Base-by-base conservation (phyloP, 805 yeast genomes). In the Sugiyamaella marilandica region DNA sequence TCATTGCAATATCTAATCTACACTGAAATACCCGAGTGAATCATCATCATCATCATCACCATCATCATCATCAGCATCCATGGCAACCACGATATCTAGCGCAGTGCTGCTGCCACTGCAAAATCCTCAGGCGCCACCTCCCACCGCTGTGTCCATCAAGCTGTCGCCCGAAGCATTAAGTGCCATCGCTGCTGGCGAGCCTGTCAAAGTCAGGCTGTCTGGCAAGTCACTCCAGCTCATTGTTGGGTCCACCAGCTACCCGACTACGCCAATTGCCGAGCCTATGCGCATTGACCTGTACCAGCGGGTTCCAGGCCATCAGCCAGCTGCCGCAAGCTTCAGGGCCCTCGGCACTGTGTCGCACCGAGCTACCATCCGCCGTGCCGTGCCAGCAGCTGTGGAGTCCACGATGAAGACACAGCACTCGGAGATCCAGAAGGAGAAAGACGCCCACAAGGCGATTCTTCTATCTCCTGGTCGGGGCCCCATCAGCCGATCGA, bases 401-500 rank as follows among this genome's bases (percentile, higher is more conserved):
- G 33, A 58, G n/a, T 10, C 53, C 14, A 50, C 47, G 18, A 49
- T 61, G 29, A 53, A 58, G 54, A 46, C 58, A 21, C 65, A 62
- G 47, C 52, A 53, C 46, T 39, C 51, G 41, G 59, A 54, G 16
- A 48, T 60, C 35, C 51, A 18, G 39, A 54, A 49, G 51, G 61
- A 55, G 33, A 59, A 56, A 41, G 59, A 60, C 44, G 54, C 63
- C 41, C 52, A 57, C 18, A 56, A 57, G 45, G 61, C 62, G 18
- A 57, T 54, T 11, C 49, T 60, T 41, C 46, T 59, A n/a, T 45
- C 49, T 10, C 24, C 49, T 5, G 44, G 32, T 16, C 33, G 35
- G 21, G 50, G 31, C 11, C 45, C 45, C 34, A 47, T 26, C 44
- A 47, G 24, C 45, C 37, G 36, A 26, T 41, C 53, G n/a, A 11